Evolutionary conservation across 2,329 filamentous ascomycete species (phyloP), one percentile per base, ranked within the genome.

Genomic region (Aspergillus felis): DNA sequence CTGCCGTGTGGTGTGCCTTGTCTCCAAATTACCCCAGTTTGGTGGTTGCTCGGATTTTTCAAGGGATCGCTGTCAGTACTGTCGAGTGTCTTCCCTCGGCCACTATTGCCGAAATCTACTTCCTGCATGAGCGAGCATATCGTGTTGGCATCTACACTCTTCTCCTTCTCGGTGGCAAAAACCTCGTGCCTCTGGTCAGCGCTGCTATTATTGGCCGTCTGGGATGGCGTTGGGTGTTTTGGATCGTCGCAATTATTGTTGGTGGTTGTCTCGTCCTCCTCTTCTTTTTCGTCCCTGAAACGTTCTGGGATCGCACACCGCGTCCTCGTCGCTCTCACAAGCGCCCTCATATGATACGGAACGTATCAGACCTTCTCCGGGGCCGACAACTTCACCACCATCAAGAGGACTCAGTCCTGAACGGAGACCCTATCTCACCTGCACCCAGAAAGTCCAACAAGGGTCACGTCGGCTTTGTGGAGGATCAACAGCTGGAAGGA

Each of bases 61-160:
- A 95, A 73, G 94, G 93, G 3, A 80, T 97, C 9, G 88, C 92
- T 0, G 87, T 97, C 51, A 94, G 90, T 63, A 91, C 92, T 0
- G 91, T 96, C 8, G 93, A 97, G 73, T 96, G 92, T 68, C 81
- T 97, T 29, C 93, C 93, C 0, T 96, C 91, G 4, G 92, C 93
- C 17, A 96, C 92, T 0, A 93, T 97, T 67, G 92, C 92, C 3
- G 93, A 97, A 74, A 97, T 97, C 59, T 97, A 92, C 78, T 97
- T 96, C 69, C 80, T 97, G 22, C 93, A 97, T 67, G 93, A 97
- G 76, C 84, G 93, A 59, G 93, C 93, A 0, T 97, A 92, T 71
- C 88, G 93, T 4, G 86, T 97, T 48, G 94, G 94, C 9, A 92
- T 97, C 25, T 97, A 97, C 70, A 97, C 92, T 0, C 76, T 97